Base-by-base conservation (phyloP, 257 asterid species). In the Misopates orontium region DNA sequence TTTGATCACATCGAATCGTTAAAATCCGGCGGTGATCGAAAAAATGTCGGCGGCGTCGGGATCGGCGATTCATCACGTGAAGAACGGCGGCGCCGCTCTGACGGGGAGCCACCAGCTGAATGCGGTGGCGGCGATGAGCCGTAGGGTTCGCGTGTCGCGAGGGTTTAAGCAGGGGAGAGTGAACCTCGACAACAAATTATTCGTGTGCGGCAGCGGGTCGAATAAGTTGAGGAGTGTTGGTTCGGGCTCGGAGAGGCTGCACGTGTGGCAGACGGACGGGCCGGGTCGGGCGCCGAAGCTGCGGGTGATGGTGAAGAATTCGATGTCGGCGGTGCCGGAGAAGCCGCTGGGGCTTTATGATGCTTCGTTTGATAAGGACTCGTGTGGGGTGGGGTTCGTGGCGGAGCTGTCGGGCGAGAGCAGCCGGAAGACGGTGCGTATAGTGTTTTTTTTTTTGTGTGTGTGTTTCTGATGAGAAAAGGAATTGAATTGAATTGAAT, bases 401-500 rank as follows among this genome's bases (percentile, higher is more conserved):
- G 99, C 99, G 41, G 99, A 94, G 66, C 95, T 94, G 47, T 90
- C 99, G 31, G 97, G 99, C 45, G 88, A 90, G 77, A 65, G 93
- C 78, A 90, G 87, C 88, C 96, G 99, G 6, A 83, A 94, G 79
- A 94, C 99, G 92, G 99, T 90, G 80, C n/a, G n/a, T n/a, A n/a
- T n/a, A n/a, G n/a, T n/a, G 16, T 40, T 56, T 31, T 28, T 28
- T 28, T 56, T 56, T 56, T 15, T 1, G 36, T 56, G 15, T 1
- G 22, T 18, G 18, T 60, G 0, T 60, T 69, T 42, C 17, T 15
- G 19, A 7, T 25, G 60, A 60, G 20, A 17, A 21, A 44, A n/a
- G n/a, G n/a, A n/a, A n/a, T n/a, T n/a, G n/a, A n/a, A n/a, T n/a
- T 18, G 58, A 41, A 51, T n/a, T 36, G 12, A 7, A 17, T 25